These are phyloP conservation scores for Pyrenula aspistea DNA, from an alignment of 495 filamentous ascomycete genomes.

Conservation along the genomic window DNA sequence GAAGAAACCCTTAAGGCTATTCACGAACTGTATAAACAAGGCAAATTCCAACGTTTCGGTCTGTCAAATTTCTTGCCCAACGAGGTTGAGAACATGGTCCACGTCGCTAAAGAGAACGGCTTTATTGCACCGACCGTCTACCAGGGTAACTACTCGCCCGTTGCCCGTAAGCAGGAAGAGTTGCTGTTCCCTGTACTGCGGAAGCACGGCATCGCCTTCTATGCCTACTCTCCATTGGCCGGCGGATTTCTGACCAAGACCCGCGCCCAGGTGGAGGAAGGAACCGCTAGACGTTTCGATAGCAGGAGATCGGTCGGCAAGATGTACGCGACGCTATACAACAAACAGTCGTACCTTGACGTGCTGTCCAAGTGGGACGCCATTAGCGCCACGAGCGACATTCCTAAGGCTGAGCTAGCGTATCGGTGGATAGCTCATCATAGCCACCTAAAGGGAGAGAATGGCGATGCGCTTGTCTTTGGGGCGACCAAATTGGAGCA, in stretches of 20 bases:
- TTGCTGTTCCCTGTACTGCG: constrained; percentile 34
- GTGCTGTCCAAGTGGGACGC: constrained; percentile 35
- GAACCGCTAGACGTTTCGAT: constrained; percentile 29
- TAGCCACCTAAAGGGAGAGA: constrained; percentile 29
- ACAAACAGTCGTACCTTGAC: constrained; percentile 21
- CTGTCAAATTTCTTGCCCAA: constrained; percentile 32
- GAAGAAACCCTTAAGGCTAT: constrained; percentile 26
- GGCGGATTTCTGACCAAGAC: constrained; percentile 37
- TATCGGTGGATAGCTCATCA: constrained; percentile 46
- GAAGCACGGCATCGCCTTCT: constrained; percentile 32
- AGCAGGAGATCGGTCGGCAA: constrained; percentile 11
- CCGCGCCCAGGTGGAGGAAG: constrained; percentile 10
- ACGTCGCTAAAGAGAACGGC: constrained; percentile 22
- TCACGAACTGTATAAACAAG: constrained; percentile 23
- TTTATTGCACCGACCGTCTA: constrained; percentile 37
- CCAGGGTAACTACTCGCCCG: constrained; percentile 38
- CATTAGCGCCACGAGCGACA: constrained; percentile 29
- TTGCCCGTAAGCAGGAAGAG: constrained; percentile 26
- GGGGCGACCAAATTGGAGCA: constrained; percentile 37
- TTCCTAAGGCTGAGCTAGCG: constrained; percentile 36
- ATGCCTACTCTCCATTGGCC: constrained; percentile 35
- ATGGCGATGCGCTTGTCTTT: constrained; percentile 40
- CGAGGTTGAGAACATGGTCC: constrained; percentile 29
- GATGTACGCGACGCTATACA: constrained; percentile 30
- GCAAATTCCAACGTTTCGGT: constrained; percentile 31